phyloP scores from a whole-genome alignment of 1,139 yeast genomes.

The Suhomyces terraborum region DNA sequence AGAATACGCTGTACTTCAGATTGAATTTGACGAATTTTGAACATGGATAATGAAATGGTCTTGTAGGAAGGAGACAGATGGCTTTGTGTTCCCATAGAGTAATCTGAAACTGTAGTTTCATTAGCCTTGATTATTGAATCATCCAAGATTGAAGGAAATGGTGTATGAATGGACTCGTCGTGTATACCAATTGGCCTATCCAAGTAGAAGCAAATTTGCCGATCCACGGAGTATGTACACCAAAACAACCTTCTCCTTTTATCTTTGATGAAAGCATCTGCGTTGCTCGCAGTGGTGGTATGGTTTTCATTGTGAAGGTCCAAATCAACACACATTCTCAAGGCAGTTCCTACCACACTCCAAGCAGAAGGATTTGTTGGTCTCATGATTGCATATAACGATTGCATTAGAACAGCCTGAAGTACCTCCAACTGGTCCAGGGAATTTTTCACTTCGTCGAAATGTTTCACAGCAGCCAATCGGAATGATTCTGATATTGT shows the following conservation, averaged over 20 bases:
- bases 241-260: constrained; percentile 79
- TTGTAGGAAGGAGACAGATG: constrained; percentile 49
- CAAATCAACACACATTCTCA: constrained; percentile 77
- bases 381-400: constrained; percentile 72
- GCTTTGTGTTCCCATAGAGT: neutral
- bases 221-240: constrained; percentile 84
- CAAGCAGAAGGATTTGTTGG: constrained; percentile 89
- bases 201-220: constrained; percentile 73
- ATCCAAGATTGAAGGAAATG: constrained; percentile 73
- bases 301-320: constrained; percentile 61
- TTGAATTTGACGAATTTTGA: constrained; percentile 70
- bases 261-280: constrained; percentile 62
- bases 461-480: constrained; percentile 60
- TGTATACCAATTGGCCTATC: constrained; percentile 78
- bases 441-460: constrained; percentile 60
- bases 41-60: constrained; percentile 62
- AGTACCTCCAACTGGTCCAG: constrained; percentile 67
- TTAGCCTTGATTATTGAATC: constrained; percentile 58
- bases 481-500: constrained; percentile 73
- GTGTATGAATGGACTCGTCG: constrained; percentile 63
- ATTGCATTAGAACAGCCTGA: constrained; percentile 68
- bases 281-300: constrained; percentile 22
- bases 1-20: constrained; percentile 73
- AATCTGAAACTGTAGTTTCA: constrained; percentile 13
- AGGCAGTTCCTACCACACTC: constrained; percentile 82